Evolutionary conservation across 352 stramenopile genomes (phyloP), one percentile per base, ranked within the genome.

Genomic region (Phytophthora citricola): DNA sequence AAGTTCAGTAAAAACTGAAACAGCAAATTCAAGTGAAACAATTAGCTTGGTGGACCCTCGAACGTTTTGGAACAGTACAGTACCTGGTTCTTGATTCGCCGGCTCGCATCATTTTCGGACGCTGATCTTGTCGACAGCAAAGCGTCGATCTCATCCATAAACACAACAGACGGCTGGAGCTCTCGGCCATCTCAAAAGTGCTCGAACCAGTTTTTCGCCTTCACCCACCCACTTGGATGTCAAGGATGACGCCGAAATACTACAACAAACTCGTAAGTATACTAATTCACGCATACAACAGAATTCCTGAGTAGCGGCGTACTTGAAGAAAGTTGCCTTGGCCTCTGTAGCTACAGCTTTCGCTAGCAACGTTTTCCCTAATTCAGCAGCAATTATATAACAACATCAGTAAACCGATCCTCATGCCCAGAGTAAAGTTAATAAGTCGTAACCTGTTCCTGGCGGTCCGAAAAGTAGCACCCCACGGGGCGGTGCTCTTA

Each of bases 181-280:
- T 96, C 89, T 6, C 85, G 76, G 95, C 97, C 69, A 98, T 92
- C 26, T 86, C 69, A 58, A 99, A 1, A 99, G 81, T 12, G 91
- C 91, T 22, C 92, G 72, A 29, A 99, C 87, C 26, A 99, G 75
- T 66, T 99, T 99, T 75, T 99, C 97, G 24, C 90, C 87, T 71
- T 97, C 87, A 4, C 91, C 91, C 15, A 97, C 87, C 90, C 90
- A 97, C 47, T 97, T 97, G 46, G 84, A 94, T 11, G 91, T 97
- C 41, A 97, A 68, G 4, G 88, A 89, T 5, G 91, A 96, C 9
- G 91, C 90, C 5, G 90, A 96, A 39, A 98, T 92, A 31, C 82
- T 96, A 43, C 57, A 76, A 20, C 31, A 67, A 10, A 50, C 36
- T 66, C 24, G 10, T 71, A 15, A 65, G 38, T 48, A 40, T 49